phyloP scores from a whole-genome alignment of 2,329 filamentous ascomycete species.

The Colletotrichum abscissum region DNA sequence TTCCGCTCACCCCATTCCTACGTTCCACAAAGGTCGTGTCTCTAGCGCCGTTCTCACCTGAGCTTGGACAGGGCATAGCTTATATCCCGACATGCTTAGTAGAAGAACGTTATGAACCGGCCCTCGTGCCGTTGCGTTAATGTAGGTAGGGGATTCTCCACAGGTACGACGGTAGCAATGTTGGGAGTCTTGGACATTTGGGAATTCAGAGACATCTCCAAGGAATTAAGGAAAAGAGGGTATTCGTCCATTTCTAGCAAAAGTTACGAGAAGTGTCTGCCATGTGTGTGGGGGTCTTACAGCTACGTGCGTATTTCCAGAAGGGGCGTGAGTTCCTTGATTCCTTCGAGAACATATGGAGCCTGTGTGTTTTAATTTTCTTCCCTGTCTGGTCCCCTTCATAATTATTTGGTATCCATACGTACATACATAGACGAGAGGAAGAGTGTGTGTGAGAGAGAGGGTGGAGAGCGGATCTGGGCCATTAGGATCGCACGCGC shows the following conservation, averaged over 20 bases:
- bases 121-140: neutral
- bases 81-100: neutral
- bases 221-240: neutral
- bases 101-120: neutral
- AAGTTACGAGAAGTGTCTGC: conserved; percentile 15
- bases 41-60: neutral
- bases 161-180: neutral
- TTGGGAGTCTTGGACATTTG: neutral
- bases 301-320: conserved; percentile 17
- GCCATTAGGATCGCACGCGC: neutral
- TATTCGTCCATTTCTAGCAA: conserved; percentile 9
- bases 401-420: neutral
- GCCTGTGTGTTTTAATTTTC: neutral
- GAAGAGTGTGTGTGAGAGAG: neutral
- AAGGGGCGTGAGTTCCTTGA: too few relatives aligned
- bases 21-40: neutral
- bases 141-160: neutral
- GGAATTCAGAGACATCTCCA: neutral
- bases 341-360: conserved; percentile 5
- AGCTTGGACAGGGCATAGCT: neutral
- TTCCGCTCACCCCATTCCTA: neutral
- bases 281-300: conserved; percentile 27
- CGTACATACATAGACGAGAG: neutral
- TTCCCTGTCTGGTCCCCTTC: neutral
- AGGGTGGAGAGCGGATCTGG: neutral